Percentiles rank a stretch among this genome's conserved stretches.
phyloP scores from a whole-genome alignment of 352 stramenopile species.

The Globisporangium splendens region DNA sequence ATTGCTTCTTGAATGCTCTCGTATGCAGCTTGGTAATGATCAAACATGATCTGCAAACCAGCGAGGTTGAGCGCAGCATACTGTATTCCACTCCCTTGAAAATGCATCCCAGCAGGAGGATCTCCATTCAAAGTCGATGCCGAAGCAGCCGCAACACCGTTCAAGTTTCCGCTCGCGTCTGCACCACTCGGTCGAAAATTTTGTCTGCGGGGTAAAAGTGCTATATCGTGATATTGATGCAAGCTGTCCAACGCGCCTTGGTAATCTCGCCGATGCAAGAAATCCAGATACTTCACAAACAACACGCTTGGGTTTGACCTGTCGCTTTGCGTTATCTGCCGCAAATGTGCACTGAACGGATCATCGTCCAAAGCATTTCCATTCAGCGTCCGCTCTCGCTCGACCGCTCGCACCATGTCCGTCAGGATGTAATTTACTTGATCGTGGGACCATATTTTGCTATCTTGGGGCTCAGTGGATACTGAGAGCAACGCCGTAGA shows the following conservation, averaged over 20 bases:
- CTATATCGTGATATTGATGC: conserved; percentile 93
- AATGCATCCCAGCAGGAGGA: conserved; percentile 27
- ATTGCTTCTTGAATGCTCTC: conserved; percentile 92
- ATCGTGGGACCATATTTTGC: conserved; percentile 43
- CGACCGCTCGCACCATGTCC: conserved; percentile 33
- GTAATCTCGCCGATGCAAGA: conserved; percentile 78
- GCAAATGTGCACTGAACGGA: conserved; percentile 1
- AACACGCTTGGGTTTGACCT: conserved; percentile 43
- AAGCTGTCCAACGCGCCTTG: conserved; percentile 84
- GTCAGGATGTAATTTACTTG: conserved; percentile 58
- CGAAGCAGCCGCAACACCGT: conserved; percentile 4
- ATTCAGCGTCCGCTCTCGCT: conserved; percentile 11
- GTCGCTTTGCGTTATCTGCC: conserved; percentile 8
- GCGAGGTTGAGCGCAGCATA: conserved; percentile 91
- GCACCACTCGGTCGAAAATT: neutral
- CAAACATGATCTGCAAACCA: conserved; percentile 83
- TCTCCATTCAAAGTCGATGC: too few relatives aligned
- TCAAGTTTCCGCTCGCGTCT: neutral
- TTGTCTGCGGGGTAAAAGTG: conserved; percentile 44
- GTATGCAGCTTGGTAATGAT: conserved; percentile 67
- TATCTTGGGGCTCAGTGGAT: conserved; percentile 23
- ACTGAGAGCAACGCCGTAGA: neutral
- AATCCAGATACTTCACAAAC: conserved; percentile 89
- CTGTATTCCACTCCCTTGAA: conserved; percentile 71
- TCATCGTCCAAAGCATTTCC: conserved; percentile 6